Evolutionary conservation across 768 basidiomycete genomes (phyloP).

Genomic region (Lentinula edodes): DNA sequence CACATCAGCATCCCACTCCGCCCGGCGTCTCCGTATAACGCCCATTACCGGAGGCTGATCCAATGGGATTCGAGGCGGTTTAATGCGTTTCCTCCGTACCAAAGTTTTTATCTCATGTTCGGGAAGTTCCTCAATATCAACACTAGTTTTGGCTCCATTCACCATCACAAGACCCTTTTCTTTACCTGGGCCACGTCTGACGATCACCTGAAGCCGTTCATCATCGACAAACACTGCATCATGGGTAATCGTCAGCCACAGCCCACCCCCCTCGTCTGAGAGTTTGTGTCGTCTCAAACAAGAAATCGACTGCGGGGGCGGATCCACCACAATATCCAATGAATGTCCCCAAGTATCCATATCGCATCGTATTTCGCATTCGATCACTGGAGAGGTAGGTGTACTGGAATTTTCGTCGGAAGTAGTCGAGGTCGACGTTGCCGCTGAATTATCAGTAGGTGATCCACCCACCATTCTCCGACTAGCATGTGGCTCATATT

Average conservation of each 20-base stretch:
- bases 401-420: conserved; percentile 21
- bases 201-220: conserved; percentile 69
- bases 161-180: conserved; percentile 84
- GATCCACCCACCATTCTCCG: conserved; percentile 29
- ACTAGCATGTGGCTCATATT: conserved; percentile 68
- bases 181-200: conserved; percentile 69
- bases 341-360: conserved; percentile 82
- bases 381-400: conserved; percentile 48
- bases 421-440: conserved; percentile 12
- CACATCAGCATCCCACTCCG: conserved; percentile 64
- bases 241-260: conserved; percentile 92
- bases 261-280: conserved; percentile 81
- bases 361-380: conserved; percentile 91
- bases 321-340: conserved; percentile 87
- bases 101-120: conserved; percentile 83
- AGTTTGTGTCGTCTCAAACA: conserved; percentile 85
- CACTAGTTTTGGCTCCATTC: conserved; percentile 78
- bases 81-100: conserved; percentile 78
- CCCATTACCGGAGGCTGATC: conserved; percentile 87
- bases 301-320: conserved; percentile 78
- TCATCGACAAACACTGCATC: conserved; percentile 73
- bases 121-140: conserved; percentile 86
- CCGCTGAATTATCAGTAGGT: conserved; percentile 13
- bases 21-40: conserved; percentile 60
- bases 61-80: conserved; percentile 80